A percentile compares a stretch with the other conserved stretches of the same genome.
phyloP scores from a whole-genome alignment of 2,329 filamentous ascomycete genomes.

The Fusarium buxicola region DNA sequence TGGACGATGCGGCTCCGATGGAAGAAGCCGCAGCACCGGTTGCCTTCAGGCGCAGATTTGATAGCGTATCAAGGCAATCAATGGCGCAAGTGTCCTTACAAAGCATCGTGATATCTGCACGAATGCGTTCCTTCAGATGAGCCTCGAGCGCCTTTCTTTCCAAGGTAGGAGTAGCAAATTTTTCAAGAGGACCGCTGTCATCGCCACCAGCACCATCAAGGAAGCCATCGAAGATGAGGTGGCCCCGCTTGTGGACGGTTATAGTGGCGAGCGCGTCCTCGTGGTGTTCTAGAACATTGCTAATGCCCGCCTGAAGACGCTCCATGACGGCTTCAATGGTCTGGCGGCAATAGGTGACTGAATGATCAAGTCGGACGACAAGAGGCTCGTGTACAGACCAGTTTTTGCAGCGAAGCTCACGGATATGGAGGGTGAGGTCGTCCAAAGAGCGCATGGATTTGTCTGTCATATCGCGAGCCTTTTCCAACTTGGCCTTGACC shows the following conservation, averaged over 20 bases:
- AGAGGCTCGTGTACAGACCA: conserved; percentile 62
- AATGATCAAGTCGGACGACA: conserved; percentile 57
- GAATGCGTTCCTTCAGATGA: conserved; percentile 58
- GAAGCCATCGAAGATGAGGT: conserved; percentile 55
- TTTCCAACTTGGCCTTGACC: conserved; percentile 53
- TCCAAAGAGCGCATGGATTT: conserved; percentile 54
- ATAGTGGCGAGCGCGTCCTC: conserved; percentile 59
- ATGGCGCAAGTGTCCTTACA: conserved; percentile 64
- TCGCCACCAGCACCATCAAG: conserved; percentile 50
- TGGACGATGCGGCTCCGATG: conserved; percentile 7
- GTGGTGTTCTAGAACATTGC: conserved; percentile 60
- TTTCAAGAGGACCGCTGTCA: conserved; percentile 46
- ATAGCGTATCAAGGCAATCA: conserved; percentile 46
- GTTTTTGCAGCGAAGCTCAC: conserved; percentile 58
- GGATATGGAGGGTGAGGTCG: conserved; percentile 62
- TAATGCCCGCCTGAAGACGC: conserved; percentile 62
- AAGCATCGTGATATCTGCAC: conserved; percentile 60
- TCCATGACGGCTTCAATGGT: conserved; percentile 63
- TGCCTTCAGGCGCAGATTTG: conserved; percentile 44
- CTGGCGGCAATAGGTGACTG: conserved; percentile 56
- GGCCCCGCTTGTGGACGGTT: conserved; percentile 63
- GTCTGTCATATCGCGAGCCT: conserved; percentile 57
- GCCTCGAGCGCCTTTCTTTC: conserved; percentile 54
- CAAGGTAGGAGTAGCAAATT: conserved; percentile 50
- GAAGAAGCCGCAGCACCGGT: conserved; percentile 35